Conservation (phyloP, 2,329 filamentous ascomycete genomes). For the Domatiomyces globalis region DNA sequence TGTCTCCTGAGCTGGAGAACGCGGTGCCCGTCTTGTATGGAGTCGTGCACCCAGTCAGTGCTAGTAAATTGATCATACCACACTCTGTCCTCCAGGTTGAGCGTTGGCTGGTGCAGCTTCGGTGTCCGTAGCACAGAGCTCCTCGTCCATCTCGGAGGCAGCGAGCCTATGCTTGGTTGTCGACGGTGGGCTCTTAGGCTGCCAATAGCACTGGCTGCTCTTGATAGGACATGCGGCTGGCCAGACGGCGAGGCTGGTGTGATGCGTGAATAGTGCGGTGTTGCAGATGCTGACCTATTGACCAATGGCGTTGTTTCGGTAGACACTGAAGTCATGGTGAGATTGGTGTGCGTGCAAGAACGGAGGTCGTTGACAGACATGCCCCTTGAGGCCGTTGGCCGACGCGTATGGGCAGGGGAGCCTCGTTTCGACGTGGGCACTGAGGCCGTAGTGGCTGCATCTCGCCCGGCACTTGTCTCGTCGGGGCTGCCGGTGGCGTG, state of each 20-base stretch:
- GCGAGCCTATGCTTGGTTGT: not conserved
- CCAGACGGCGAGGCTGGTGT: constrained; percentile 5
- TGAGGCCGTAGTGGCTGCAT: not conserved
- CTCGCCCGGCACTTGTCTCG: not conserved
- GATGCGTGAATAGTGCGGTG: not conserved
- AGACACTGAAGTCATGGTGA: not conserved
- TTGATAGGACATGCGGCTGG: not conserved
- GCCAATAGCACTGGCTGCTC: not conserved
- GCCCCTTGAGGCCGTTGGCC: not conserved
- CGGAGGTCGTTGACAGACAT: not conserved
- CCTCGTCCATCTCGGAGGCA: constrained; percentile 9
- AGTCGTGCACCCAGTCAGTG: constrained; percentile 96
- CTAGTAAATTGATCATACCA: constrained; percentile 99
- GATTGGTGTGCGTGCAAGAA: not conserved
- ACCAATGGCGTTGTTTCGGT: not conserved
- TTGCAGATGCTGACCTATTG: not conserved
- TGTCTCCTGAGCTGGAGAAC: constrained; percentile 68
- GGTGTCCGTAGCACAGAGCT: constrained; percentile 15
- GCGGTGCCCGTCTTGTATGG: constrained; percentile 83
- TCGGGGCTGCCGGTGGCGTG: not conserved
- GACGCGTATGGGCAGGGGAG: not conserved
- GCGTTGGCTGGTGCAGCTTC: constrained; percentile 27
- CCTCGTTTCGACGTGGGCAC: not conserved
- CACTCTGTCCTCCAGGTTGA: constrained; percentile 68
- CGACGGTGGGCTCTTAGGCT: not conserved